Evolutionary conservation across 164 flowering plant species (phyloP), one percentile per base, ranked within the genome.

Genomic region (Nelumbo lutea): DNA sequence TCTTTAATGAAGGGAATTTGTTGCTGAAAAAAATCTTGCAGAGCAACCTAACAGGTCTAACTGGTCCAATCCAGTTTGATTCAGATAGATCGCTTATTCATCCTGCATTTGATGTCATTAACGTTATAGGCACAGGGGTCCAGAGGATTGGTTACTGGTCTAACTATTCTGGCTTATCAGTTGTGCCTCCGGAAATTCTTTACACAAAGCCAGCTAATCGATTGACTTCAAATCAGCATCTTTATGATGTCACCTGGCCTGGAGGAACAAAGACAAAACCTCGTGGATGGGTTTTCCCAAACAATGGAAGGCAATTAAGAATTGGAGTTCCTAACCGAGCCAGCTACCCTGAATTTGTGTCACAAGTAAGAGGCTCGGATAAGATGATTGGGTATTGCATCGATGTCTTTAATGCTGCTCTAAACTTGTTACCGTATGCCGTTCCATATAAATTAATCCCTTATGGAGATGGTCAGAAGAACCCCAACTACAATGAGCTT

Each of bases 331-430:
- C 96, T 1, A 58, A 38, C 65, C 85, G 93, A 48, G 86, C 76
- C 55, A 76, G 90, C 70, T 90, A 60, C 62, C 65, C 52, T 42
- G 89, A 85, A 58, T 90, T 87, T 75, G 93, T 86, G 4, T 72
- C 90, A 9, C 72, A 62, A 77, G 84, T 74, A 14, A 80, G 72
- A 51, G 87, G 84, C 41, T 79, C 83, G 50, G 71, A 83, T 64
- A 68, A 5, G 10, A 78, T 85, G 72, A 79, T 80, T 75, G 95
- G 93, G 27, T 90, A 81, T 69, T 90, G 98, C 79, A 87, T 91
- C 62, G 98, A 94, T 78, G 96, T 94, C 2, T 94, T 94, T 67
- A 76, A 68, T 10, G 84, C 97, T 69, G 96, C 97, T 42, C 74
- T 89, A 14, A 84, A 68, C 74, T 94, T 27, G 27, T 27, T 27